These are phyloP conservation scores for Claviceps fusiformis DNA, from an alignment of 2,329 filamentous ascomycete species.

Conservation along the genomic window DNA sequence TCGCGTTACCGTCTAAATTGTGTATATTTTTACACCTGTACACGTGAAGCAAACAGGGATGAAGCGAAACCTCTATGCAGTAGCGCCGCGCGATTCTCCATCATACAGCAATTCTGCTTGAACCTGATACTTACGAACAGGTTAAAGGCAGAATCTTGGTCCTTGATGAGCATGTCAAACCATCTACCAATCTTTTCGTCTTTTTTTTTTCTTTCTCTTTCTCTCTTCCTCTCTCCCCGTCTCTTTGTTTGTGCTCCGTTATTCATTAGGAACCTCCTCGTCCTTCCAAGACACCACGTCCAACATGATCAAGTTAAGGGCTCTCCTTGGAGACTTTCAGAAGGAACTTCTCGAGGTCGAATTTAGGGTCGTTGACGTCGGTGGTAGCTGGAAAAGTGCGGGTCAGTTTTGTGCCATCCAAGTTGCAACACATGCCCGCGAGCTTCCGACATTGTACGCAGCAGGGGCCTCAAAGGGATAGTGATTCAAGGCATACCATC, in stretches of 20 bases:
- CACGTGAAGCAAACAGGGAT: slow-evolving; percentile 29
- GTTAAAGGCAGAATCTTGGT: slow-evolving; percentile 1
- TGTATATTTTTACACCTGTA: slow-evolving; percentile 42
- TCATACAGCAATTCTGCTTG: slow-evolving; percentile 20
- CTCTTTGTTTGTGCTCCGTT: not conserved
- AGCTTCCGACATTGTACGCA: not conserved
- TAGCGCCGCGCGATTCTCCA: slow-evolving; percentile 25
- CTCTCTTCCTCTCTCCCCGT: not conserved
- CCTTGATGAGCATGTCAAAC: slow-evolving; percentile 1
- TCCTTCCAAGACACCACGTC: not conserved
- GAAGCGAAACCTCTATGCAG: slow-evolving; percentile 37
- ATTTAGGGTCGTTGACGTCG: slow-evolving; percentile 74
- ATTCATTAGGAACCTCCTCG: not conserved
- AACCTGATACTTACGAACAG: slow-evolving; percentile 5
- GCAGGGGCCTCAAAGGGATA: not conserved
- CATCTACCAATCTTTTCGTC: not conserved
- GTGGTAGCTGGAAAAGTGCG: slow-evolving; percentile 15
- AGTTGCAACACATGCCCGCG: not conserved
- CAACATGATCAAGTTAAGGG: slow-evolving; percentile 23
- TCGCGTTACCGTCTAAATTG: slow-evolving; percentile 28
- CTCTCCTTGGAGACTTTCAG: slow-evolving; percentile 44
- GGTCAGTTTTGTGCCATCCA: slow-evolving; percentile 1
- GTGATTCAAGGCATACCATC: slow-evolving; percentile 16
- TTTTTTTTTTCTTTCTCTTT: not conserved
- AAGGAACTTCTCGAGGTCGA: slow-evolving; percentile 82